phyloP scores from a whole-genome alignment of 331 rosid species.

The Malus hybrid region DNA sequence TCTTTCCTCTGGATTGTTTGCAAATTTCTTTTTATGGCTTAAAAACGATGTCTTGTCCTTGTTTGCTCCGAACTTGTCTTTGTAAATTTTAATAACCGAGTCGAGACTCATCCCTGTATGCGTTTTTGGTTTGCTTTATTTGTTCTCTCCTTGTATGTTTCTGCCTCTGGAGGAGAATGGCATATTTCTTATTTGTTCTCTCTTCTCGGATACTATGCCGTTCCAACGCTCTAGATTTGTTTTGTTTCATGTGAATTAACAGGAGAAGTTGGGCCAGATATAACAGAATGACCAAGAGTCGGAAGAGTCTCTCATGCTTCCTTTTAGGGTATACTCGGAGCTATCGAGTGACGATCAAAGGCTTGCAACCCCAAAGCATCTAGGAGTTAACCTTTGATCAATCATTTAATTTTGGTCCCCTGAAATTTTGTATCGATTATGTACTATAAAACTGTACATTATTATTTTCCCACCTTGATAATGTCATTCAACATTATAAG shows the following conservation, averaged over 20 bases:
- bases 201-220: neutral
- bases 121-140: neutral
- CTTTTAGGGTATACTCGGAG: neutral
- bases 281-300: slow-evolving; percentile 23
- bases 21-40: neutral
- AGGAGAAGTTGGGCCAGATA: slow-evolving; percentile 81
- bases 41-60: neutral
- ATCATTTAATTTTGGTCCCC: neutral
- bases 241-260: slow-evolving; percentile 27
- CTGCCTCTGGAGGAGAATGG: neutral
- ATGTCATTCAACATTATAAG: neutral
- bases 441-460: slow-evolving; percentile 5
- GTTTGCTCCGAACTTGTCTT: neutral
- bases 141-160: too few species aligned
- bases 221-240: neutral
- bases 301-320: slow-evolving; percentile 1
- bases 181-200: neutral
- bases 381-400: neutral
- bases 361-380: neutral
- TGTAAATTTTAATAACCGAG: neutral
- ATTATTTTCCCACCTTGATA: neutral
- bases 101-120: neutral
- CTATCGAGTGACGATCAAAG: slow-evolving; percentile 4
- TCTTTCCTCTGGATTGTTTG: neutral
- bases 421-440: slow-evolving; percentile 19